Evolutionary conservation across 176 grass and related monocot genomes (phyloP).

Genomic region (Neostapfia colusana): DNA sequence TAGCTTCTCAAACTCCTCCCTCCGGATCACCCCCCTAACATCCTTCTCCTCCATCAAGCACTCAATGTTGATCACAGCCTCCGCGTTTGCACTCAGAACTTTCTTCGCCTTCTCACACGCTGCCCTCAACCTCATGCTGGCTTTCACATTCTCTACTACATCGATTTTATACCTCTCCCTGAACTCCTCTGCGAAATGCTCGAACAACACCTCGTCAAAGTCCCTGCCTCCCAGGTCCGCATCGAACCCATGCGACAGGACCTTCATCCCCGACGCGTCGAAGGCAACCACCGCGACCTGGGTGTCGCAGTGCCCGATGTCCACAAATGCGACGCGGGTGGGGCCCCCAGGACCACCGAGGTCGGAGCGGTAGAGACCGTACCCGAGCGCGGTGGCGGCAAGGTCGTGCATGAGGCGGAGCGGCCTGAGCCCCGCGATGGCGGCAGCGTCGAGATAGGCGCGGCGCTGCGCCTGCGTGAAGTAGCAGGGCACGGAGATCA

Average conservation of each 20-base stretch:
- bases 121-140: conserved; percentile 66
- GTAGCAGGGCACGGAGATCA: conserved; percentile 93
- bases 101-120: conserved; percentile 95
- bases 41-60: conserved; percentile 99
- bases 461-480: conserved; percentile 78
- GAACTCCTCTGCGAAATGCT: conserved; percentile 76
- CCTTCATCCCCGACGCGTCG: conserved; percentile 52
- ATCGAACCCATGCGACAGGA: conserved; percentile 81
- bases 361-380: conserved; percentile 95
- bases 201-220: conserved; percentile 80
- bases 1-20: conserved; percentile 86
- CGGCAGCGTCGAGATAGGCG: conserved; percentile 72
- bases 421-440: conserved; percentile 72
- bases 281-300: conserved; percentile 78
- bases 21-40: conserved; percentile 73
- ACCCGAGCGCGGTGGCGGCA: conserved; percentile 78
- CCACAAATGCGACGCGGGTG: conserved; percentile 62
- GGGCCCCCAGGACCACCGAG: conserved; percentile 30
- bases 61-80: conserved; percentile 77
- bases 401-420: conserved; percentile 90
- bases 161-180: conserved; percentile 60
- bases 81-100: conserved; percentile 75
- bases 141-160: conserved; percentile 58
- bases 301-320: conserved; percentile 85
- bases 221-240: conserved; percentile 84